Base-by-base conservation (phyloP, 495 filamentous ascomycete genomes). In the Evernia prunastri region DNA sequence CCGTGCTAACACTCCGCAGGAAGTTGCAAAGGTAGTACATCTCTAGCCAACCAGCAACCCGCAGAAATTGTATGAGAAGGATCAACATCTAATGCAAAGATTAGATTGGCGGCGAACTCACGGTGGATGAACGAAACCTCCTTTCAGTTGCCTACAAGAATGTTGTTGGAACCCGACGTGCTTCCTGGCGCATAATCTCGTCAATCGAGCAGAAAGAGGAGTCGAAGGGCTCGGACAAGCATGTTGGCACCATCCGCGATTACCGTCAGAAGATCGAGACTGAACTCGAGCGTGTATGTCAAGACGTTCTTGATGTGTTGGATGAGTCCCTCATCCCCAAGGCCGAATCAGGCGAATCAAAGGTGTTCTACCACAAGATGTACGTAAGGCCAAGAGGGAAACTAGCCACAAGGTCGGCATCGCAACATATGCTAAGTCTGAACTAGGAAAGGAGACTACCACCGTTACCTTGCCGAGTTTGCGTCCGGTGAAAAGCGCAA, bases 331-430 rank as follows among this genome's bases (percentile, higher is more conserved):
- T 99, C 72, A 99, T 99, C 73, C 93, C 95, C 76, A 93, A 96
- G 82, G 94, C 94, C 70, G 90, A 95, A 78, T 90, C 92, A 68
- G 94, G 94, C 79, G 94, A 99, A 85, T 96, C 92, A 72, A 97
- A 97, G 85, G 94, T 99, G 71, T 99, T 99, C 78, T 99, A 99
- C 82, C 96, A 97, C 89, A 99, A 99, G 88, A 99, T 99, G 94
- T 97, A 79, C 63, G 90, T 83, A 61, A 64, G 23, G 12, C 17
- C 35, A 47, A 20, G 20, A 57, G 4, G 62, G 54, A 36, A 47
- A 47, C 27, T 13, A 20, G 17, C n/a, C 17, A n/a, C 17, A 13
- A 39, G 25, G 8, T 4, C 9, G 9, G 20, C 47, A 12, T 17
- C 49, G 11, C 23, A 9, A 43, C n/a, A 37, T 29, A 23, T 36